A percentile compares a stretch with the other conserved stretches of the same genome.
phyloP scores from a whole-genome alignment of 352 stramenopile genomes.

The Pythium guiyangense region DNA sequence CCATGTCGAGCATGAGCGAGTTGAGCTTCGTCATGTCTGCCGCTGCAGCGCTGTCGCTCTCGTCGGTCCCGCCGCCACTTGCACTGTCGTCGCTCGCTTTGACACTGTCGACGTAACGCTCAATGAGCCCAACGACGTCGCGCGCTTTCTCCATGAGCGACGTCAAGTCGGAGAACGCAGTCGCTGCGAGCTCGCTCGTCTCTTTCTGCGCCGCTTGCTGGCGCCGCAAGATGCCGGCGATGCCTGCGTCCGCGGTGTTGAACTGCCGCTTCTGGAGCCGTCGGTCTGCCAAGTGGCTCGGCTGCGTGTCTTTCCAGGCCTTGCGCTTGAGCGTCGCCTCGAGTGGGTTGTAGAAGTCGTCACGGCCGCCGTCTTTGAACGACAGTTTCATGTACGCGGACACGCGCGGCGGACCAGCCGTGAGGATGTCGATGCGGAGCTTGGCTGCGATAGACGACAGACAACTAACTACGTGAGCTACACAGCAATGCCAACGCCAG shows the following conservation, averaged over 20 bases:
- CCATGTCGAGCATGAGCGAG: constrained; percentile 90
- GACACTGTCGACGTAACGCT: constrained; percentile 86
- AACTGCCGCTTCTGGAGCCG: constrained; percentile 78
- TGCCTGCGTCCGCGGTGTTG: constrained; percentile 69
- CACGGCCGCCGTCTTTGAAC: constrained; percentile 80
- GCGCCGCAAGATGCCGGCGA: constrained; percentile 74
- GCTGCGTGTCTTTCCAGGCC: constrained; percentile 76
- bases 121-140: constrained; percentile 89
- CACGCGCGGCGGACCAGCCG: constrained; percentile 25
- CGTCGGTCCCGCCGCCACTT: constrained; percentile 7
- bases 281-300: constrained; percentile 66
- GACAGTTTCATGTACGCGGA: constrained; percentile 81
- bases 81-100: constrained; percentile 23
- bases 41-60: constrained; percentile 20
- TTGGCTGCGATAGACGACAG: constrained; percentile 31
- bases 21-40: constrained; percentile 78
- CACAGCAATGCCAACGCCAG: neutral
- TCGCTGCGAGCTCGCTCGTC: constrained; percentile 65
- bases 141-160: constrained; percentile 89
- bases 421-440: constrained; percentile 66
- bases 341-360: constrained; percentile 81
- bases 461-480: neutral
- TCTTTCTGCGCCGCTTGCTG: constrained; percentile 80
- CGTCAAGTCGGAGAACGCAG: constrained; percentile 88
- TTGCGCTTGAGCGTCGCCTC: constrained; percentile 57